Percentiles rank a stretch among this genome's conserved stretches.
These are phyloP conservation scores for Alternaria brassicae DNA, from an alignment of 2,329 filamentous ascomycete genomes.

Conservation along the genomic window DNA sequence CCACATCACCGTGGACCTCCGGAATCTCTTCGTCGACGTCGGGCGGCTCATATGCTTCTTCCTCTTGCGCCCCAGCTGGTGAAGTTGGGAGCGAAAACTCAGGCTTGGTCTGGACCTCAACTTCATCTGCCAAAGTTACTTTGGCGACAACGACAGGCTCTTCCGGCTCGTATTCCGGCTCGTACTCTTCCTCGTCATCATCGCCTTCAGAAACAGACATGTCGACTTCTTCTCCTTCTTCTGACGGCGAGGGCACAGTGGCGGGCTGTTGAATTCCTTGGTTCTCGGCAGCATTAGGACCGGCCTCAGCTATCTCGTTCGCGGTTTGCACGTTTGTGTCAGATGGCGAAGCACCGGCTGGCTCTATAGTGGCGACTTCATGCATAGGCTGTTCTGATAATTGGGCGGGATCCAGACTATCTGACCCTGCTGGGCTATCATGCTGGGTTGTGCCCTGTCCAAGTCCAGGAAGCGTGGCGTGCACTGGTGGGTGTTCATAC, in stretches of 20 bases:
- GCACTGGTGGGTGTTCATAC: conserved; percentile 3
- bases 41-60: conserved; percentile 44
- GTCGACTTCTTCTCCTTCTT: conserved; percentile 46
- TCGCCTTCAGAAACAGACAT: conserved; percentile 44
- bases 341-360: conserved; percentile 10
- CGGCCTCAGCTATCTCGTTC: background rate
- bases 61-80: conserved; percentile 34
- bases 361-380: background rate
- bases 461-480: conserved; percentile 23
- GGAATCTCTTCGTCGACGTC: conserved; percentile 32
- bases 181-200: conserved; percentile 33
- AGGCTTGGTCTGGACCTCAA: conserved; percentile 6
- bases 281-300: conserved; percentile 7
- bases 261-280: background rate
- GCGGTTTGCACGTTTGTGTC: background rate
- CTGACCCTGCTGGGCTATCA: background rate
- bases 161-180: conserved; percentile 40
- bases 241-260: conserved; percentile 29
- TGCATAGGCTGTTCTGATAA: background rate
- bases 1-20: conserved; percentile 9
- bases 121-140: conserved; percentile 7
- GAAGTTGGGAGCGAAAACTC: conserved; percentile 19
- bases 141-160: conserved; percentile 21
- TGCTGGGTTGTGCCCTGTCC: conserved; percentile 3
- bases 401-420: background rate